Base-by-base conservation (phyloP, 176 grass and related monocot genomes). In the Stipa capillata region DNA sequence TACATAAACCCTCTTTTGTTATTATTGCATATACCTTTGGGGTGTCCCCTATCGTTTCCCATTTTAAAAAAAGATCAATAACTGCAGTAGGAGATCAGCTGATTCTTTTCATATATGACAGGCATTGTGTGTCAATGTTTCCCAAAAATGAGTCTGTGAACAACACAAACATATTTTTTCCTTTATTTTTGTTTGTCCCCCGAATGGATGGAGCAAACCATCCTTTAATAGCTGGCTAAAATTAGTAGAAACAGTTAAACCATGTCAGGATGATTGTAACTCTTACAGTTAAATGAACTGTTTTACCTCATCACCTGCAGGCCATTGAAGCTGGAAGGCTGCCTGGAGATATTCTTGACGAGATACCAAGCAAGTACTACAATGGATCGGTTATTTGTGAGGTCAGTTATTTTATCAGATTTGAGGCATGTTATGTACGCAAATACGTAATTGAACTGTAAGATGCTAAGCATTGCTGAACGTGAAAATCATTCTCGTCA, bases 281-380 rank as follows among this genome's bases (percentile, higher is more conserved):
- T 89, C 32, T 72, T 67, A 67, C 14, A 79, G 16, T 75, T 88
- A 79, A 36, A 62, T 61, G 47, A 79, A 8, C 55, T 40, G 2
- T 57, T 60, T 79, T 69, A 45, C 27, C 7, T 83, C 12, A 27
- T 74, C 60, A 75, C 51, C 53, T 85, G 35, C 78, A 94, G 92
- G 90, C 96, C 73, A 95, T 99, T 76, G 96, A 99, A 85, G 78
- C 90, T 85, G 96, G 92, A 18, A 87, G 86, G 84, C 68, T 99
- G 76, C 96, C 96, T 84, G 90, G 90, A 39, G 90, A 99, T 82
- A 56, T 93, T 73, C 88, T 95, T 60, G 96, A 93, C 80, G 96
- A 93, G 68, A 89, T 99, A 89, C 96, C 96, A 70, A 85, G 90
- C 92, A 99, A 99, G 60, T 99, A 91, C 78, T 85, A 89, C 47